Conservation (phyloP, 495 filamentous ascomycete genomes). For the Penicillium salamii region DNA sequence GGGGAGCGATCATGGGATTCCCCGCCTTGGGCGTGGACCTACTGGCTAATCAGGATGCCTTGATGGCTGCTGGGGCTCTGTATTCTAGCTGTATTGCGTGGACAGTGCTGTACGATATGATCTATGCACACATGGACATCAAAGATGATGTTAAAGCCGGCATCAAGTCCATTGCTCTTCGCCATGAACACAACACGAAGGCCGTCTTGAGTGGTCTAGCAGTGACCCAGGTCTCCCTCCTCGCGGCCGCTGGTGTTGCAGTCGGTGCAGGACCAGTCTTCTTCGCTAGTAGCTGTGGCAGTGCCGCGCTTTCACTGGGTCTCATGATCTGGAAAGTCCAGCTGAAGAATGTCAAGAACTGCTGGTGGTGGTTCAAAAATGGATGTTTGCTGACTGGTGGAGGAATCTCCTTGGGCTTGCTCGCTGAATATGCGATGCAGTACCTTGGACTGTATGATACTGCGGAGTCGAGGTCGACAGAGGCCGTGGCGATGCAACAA, state of each 20-base stretch:
- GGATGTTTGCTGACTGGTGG: conserved; percentile 69
- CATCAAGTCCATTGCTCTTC: conserved; percentile 91
- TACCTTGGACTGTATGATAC: conserved; percentile 30
- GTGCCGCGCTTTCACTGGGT: conserved; percentile 69
- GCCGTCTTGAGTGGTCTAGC: conserved; percentile 75
- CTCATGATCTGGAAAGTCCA: conserved; percentile 89
- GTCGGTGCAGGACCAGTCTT: conserved; percentile 80
- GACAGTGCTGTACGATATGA: conserved; percentile 97
- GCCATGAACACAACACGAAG: conserved; percentile 87
- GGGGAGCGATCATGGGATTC: conserved; percentile 97
- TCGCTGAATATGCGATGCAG: conserved; percentile 58
- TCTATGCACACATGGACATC: conserved; percentile 98
- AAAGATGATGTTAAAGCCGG: conserved; percentile 88
- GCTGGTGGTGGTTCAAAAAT: conserved; percentile 96
- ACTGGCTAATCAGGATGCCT: conserved; percentile 58
- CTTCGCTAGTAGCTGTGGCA: conserved; percentile 80
- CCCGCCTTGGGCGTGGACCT: conserved; percentile 86
- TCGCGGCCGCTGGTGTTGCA: conserved; percentile 71
- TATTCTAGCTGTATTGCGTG: conserved; percentile 88
- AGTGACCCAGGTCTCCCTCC: conserved; percentile 69
- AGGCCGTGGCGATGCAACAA: conserved; percentile 10
- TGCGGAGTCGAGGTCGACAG: neutral
- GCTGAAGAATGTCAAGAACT: conserved; percentile 77
- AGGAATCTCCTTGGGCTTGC: conserved; percentile 58
- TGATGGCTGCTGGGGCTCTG: conserved; percentile 66